Evolutionary conservation across 2,329 filamentous ascomycete genomes (phyloP).

Genomic region (Verticillium isaacii): DNA sequence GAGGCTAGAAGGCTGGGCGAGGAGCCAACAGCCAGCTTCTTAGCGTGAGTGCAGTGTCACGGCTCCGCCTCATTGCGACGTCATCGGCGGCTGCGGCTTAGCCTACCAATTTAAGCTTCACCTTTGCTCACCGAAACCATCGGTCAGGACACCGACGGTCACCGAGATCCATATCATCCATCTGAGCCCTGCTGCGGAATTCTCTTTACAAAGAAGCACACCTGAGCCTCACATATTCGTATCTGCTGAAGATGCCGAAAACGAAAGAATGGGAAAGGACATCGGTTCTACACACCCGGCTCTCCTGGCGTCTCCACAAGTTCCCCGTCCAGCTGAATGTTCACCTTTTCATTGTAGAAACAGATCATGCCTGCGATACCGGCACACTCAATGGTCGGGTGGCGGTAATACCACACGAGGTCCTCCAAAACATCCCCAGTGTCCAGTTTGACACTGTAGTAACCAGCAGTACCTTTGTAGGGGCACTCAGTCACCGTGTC

Average conservation of each 20-base stretch:
- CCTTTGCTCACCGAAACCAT: neutral
- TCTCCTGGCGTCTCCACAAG: slow-evolving; percentile 22
- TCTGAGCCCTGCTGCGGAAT: no score
- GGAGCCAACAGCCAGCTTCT: neutral
- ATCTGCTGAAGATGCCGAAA: no score
- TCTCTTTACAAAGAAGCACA: no score
- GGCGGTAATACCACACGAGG: slow-evolving; percentile 58
- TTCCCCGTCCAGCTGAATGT: slow-evolving; percentile 53
- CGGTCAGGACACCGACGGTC: neutral
- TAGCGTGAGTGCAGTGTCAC: neutral
- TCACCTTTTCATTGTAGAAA: slow-evolving; percentile 66
- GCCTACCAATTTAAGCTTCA: neutral
- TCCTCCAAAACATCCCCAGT: slow-evolving; percentile 37
- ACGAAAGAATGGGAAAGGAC: no score
- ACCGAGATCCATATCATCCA: neutral
- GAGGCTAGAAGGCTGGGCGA: neutral
- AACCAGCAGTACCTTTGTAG: slow-evolving; percentile 63
- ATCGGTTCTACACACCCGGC: no score
- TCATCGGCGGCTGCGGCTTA: neutral
- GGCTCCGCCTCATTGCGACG: neutral
- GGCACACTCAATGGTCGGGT: slow-evolving; percentile 52
- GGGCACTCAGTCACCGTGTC: slow-evolving; percentile 50
- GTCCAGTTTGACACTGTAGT: slow-evolving; percentile 49
- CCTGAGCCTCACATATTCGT: no score
- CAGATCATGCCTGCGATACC: slow-evolving; percentile 52